phyloP scores from a whole-genome alignment of 2,329 filamentous ascomycete genomes.

The Colletotrichum navitas region DNA sequence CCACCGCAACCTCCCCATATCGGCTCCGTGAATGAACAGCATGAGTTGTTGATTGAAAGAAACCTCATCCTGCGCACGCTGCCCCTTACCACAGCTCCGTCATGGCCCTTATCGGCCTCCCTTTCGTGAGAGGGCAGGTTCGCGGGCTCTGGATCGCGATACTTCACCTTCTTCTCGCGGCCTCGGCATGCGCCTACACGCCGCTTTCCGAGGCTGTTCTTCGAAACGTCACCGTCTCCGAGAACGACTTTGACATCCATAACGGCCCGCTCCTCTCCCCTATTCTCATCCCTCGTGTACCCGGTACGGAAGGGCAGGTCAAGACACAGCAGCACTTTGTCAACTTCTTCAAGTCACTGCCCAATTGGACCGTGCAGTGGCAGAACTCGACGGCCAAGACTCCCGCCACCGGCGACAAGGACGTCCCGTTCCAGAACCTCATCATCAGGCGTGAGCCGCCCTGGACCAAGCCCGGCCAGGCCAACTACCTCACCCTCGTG shows the following conservation, averaged over 20 bases:
- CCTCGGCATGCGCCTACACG: conserved; percentile 50
- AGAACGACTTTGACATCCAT: conserved; percentile 76
- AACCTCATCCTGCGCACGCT: conserved; percentile 12
- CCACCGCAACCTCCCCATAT: not conserved
- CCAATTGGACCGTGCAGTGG: conserved; percentile 77
- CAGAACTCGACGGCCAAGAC: conserved; percentile 82
- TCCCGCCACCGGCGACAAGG: conserved; percentile 70
- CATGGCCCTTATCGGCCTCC: conserved; percentile 36
- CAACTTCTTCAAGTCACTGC: conserved; percentile 77
- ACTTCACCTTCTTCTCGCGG: conserved; percentile 45
- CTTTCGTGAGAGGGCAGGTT: conserved; percentile 31
- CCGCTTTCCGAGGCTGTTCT: conserved; percentile 75
- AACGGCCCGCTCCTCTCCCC: conserved; percentile 78
- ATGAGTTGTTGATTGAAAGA: conserved; percentile 39
- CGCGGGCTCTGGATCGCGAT: conserved; percentile 36
- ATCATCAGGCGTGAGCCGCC: conserved; percentile 84
- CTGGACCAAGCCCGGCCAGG: conserved; percentile 76
- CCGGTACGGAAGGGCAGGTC: conserved; percentile 77
- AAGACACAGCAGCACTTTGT: conserved; percentile 79
- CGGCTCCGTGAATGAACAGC: conserved; percentile 14
- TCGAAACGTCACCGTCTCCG: conserved; percentile 70
- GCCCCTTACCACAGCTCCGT: conserved; percentile 26
- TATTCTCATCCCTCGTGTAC: conserved; percentile 79
- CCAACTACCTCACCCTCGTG: conserved; percentile 80
- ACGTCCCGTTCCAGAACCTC: conserved; percentile 82